phyloP scores from a whole-genome alignment of 352 stramenopile genomes.

The Globisporangium polare region DNA sequence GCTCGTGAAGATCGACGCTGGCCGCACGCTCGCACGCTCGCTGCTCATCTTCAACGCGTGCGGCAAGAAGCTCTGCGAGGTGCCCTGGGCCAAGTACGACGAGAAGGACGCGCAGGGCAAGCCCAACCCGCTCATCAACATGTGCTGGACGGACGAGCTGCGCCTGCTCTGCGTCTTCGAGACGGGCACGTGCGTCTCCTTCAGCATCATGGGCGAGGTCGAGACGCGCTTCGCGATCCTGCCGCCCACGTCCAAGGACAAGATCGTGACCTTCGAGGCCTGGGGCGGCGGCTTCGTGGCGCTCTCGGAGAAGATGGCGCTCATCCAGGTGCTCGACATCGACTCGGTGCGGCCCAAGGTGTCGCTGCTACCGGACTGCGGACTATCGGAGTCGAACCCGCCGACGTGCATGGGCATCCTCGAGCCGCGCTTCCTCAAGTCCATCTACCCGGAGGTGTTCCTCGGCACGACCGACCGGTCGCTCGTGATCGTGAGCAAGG shows the following conservation, averaged over 20 bases:
- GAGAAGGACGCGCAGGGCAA: conserved; percentile 39
- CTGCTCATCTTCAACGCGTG: conserved; percentile 78
- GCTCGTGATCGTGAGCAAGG: conserved; percentile 80
- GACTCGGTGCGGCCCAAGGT: conserved; percentile 79
- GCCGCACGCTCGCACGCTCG: conserved; percentile 41
- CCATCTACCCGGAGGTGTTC: conserved; percentile 91
- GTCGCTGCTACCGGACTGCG: conserved; percentile 64
- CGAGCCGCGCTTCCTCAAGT: conserved; percentile 87
- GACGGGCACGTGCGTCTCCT: conserved; percentile 64
- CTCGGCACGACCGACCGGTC: conserved; percentile 90
- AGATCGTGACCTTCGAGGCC: conserved; percentile 71
- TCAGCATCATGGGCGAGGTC: conserved; percentile 64
- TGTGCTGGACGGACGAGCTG: conserved; percentile 83
- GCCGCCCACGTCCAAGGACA: conserved; percentile 57
- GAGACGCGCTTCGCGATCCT: conserved; percentile 74
- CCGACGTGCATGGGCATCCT: conserved; percentile 92
- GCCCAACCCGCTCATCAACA: conserved; percentile 56
- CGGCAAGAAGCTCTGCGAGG: conserved; percentile 48
- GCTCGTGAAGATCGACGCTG: conserved; percentile 59
- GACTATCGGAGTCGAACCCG: conserved; percentile 64
- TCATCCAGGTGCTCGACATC: conserved; percentile 77
- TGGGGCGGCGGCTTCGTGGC: conserved; percentile 75
- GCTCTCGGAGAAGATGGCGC: conserved; percentile 78
- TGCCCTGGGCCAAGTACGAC: conserved; percentile 69
- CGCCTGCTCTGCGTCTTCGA: conserved; percentile 78